These are phyloP conservation scores for Nicotiana undulata DNA, from an alignment of 257 asterid species.

Conservation along the genomic window DNA sequence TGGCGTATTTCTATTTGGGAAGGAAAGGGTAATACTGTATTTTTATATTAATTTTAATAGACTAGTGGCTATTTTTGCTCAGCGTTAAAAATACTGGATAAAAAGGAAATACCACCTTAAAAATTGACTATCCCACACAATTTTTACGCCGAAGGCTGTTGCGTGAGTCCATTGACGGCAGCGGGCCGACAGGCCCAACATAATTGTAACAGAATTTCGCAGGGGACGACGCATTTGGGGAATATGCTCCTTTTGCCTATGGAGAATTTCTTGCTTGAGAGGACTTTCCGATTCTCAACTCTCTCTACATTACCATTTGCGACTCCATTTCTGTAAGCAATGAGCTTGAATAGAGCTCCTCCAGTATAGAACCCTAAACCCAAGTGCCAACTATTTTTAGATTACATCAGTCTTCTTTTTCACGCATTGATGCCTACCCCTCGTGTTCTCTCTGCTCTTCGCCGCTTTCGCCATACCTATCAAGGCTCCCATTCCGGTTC, in stretches of 20 bases:
- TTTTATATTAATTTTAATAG: too few relatives aligned
- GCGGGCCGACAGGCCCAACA: background rate
- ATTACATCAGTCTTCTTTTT: background rate
- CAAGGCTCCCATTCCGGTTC: constrained; percentile 12
- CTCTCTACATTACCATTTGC: background rate
- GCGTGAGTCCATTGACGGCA: background rate
- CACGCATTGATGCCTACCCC: constrained; percentile 8
- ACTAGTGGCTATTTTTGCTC: too few relatives aligned
- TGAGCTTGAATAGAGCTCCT: background rate
- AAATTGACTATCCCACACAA: too few relatives aligned
- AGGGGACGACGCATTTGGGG: background rate
- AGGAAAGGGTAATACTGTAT: too few relatives aligned
- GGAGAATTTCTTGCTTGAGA: background rate
- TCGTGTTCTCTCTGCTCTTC: constrained; percentile 44
- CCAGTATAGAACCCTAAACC: background rate
- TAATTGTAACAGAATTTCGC: background rate
- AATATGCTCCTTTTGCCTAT: background rate
- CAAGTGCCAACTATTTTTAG: background rate
- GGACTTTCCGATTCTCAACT: background rate
- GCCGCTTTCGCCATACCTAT: constrained; percentile 24
- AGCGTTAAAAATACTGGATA: too few relatives aligned
- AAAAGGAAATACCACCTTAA: too few relatives aligned
- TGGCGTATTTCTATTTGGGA: too few relatives aligned
- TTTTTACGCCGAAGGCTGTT: too few relatives aligned
- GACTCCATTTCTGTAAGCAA: background rate